Evolutionary conservation across 192 early-diverging fungal genomes (phyloP), one percentile per base, ranked within the genome.

Genomic region (Coemansia sp.): DNA sequence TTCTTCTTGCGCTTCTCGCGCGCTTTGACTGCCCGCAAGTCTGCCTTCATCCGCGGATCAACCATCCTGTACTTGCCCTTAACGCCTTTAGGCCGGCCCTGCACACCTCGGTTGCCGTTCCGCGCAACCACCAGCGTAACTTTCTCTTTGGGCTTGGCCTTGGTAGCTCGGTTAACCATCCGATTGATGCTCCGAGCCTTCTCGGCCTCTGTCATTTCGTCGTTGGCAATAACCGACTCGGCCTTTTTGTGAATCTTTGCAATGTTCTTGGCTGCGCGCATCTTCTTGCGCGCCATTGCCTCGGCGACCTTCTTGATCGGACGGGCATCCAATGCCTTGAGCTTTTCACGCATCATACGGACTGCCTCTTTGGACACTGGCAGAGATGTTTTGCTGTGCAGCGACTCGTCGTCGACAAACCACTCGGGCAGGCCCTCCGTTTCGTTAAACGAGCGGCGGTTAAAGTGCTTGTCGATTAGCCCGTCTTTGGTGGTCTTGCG

Each of bases 221-320:
- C 88, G 72, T 92, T 90, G 21, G 94, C 89, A 56, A 87, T 87
- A 52, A 97, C 85, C 22, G 83, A 86, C 51, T 87, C 87, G 12
- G 97, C 92, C 84, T 97, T 96, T 82, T 91, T 91, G 69, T 91
- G 86, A 58, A 93, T 80, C 69, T 92, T 92, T 52, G 86, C 87
- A 19, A 97, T 58, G 38, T 88, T 87, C 66, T 90, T 87, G 21
- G 86, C 74, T 1, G 86, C 85, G 59, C 90, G 84, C 72, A 92
- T 81, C 88, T 96, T 93, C 85, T 99, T 97, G 54, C 97, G 85
- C 46, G 92, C 94, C 81, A 95, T 98, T 48, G 97, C 97, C 83
- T 99, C 97, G 9, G 94, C 95, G 36, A 99, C 90, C 86, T 98
- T 99, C 78, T 99, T 99, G 79, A 99, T 99, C 19, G 97, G 95